Evolutionary conservation across 1,284 basidiomycete genomes (phyloP), one percentile per base, ranked within the genome.

Genomic region (Microbotryum violaceum): DNA sequence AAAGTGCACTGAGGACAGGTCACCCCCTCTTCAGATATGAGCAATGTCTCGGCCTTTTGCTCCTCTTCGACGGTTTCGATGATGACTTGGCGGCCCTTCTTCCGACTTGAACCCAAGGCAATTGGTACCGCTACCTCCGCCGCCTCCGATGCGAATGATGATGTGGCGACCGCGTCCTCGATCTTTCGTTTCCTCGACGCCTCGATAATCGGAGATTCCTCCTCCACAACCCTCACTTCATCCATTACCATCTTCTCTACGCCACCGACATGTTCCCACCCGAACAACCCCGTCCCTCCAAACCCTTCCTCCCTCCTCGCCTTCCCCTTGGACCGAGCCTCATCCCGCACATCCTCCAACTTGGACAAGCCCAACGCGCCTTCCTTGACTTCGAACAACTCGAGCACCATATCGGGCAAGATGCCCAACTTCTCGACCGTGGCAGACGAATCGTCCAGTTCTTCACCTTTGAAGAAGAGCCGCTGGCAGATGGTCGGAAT

Each of bases 401-500:
- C 83, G 57, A 90, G 72, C 2, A 80, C 75, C 66, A 86, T 86
- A 67, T 85, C 82, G 46, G 82, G 80, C 31, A 83, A 72, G 54
- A 90, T 79, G 25, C 81, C 79, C n/a, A 89, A 77, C 2, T 79
- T 78, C 16, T 75, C 79, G 57, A 85, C 79, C 0, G 84, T 87
- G 25, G 78, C 79, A 23, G 77, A 29, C 7, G 51, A 46, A 71
- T 88, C 84, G 3, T 80, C 76, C 2, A 90, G 78, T 74, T 89
- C 88, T 33, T 76, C 72, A 2, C 79, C 81, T 54, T 79, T 77
- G 71, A 83, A 81, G 70, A 82, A 87, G 37, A 90, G 73, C 46
- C 83, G 80, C 70, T 89, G 88, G 65, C 81, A 85, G 58, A 88
- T 85, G 6, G 84, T 84, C 18, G 87, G 83, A 59, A 89, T 83